Base-by-base conservation (phyloP, 2,329 filamentous ascomycete genomes). In the Fusarium dlaminii region DNA sequence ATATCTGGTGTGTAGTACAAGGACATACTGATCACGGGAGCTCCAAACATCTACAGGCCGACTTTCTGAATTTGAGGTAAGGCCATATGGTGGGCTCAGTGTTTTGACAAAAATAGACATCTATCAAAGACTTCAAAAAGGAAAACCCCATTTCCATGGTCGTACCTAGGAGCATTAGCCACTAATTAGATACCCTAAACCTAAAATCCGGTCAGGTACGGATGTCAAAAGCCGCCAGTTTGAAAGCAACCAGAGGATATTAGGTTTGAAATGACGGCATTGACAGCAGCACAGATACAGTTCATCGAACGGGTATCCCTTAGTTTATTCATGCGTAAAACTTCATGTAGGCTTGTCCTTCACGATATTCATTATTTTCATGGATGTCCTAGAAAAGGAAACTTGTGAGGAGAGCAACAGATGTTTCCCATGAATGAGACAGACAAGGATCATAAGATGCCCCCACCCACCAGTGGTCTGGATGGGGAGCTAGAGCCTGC, bases 381-480 rank as follows among this genome's bases (percentile, higher is more conserved):
- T 32, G 20, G 17, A 60, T 40, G 24, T 29, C 43, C 48, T n/a
- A 57, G 24, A 43, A 71, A 36, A 49, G 40, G 43, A 36, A 65
- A 52, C 34, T 8, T 46, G 45, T 39, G 45, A 59, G 60, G 57
- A 67, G 40, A 54, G 34, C 56, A 68, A 29, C 34, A 62, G 29
- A 58, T 27, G 22, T 54, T 58, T 52, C 71, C 71, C 42, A 61
- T 67, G 61, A 43, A 59, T 63, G 58, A 58, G 58, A 67, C 56
- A 49, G 48, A 29, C 67, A 56, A 55, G 67, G 66, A 37, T 70
- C 32, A 48, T 45, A 32, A 60, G 22, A 65, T 32, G 36, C 37
- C 57, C 66, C 66, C 63, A 54, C 64, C 46, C 46, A 65, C 57
- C 63, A 67, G 49, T 73, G 72, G 72, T 69, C 68, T 74, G 45